Base-by-base conservation (phyloP, 2,329 filamentous ascomycete species). In the Aspergillus tubingensis region DNA sequence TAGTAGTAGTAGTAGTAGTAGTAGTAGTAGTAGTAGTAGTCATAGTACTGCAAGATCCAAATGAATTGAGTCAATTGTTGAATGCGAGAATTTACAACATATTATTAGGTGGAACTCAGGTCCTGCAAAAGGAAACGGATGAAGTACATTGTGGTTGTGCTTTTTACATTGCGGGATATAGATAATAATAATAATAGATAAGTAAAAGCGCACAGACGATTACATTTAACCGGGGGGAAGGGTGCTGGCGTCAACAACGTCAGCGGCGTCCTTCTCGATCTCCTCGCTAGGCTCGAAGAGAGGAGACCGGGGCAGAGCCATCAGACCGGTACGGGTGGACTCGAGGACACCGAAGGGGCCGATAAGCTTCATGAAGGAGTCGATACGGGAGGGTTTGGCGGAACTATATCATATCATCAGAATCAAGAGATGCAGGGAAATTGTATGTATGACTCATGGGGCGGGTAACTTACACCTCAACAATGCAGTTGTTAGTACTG, bases 401-500 rank as follows among this genome's bases (percentile, higher is more conserved):
- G 92, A 96, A 7, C 90, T 92, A 68, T 62, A 47, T 23, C 8
- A 2, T 6, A 25, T 13, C 3, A 50, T 63, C 51, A 63, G 59
- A 43, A 57, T 47, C 32, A 36, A 36, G 32, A 13, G 11, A 15
- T 2, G 5, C 5, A 11, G 11, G 11, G 7, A 27, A 36, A 36
- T 36, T 5, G 32, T 36, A 32, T 32, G 25, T 36, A 36, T 36
- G 32, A 36, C 32, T 36, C 32, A 36, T 17, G 2, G 27, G 15
- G 41, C 43, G 36, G 43, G 43, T 43, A 30, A 85, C 90, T 85
- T 85, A 94, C 91, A 99, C 79, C 80, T 99, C 95, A 62, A 99
- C 93, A 77, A 98, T 98, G 80, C 95, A 98, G 81, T 96, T 98
- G 80, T 91, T 97, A 56, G 91, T 97, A 83, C 92, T 96, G 71